Conservation (phyloP, 1,139 yeast species). For the Wickerhamomyces sp. region DNA sequence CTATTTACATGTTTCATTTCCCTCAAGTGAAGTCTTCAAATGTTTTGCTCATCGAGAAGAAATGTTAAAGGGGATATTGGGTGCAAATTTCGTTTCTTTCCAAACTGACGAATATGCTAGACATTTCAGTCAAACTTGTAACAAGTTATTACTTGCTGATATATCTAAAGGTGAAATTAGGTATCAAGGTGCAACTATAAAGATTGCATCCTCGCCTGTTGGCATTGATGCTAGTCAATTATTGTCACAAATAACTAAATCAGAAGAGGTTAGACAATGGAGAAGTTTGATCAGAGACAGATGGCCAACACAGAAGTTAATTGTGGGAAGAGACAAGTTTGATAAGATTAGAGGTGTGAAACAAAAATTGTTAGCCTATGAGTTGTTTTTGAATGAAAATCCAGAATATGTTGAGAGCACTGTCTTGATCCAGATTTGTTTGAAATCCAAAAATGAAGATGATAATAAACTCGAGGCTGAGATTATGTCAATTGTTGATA, state of each 20-base stretch:
- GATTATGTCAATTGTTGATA: conserved; percentile 69
- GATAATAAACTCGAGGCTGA: conserved; percentile 58
- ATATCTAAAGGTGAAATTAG: conserved; percentile 70
- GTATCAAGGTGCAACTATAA: conserved; percentile 60
- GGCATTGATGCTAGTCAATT: conserved; percentile 79
- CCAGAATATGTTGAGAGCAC: conserved; percentile 69
- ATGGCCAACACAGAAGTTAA: conserved; percentile 66
- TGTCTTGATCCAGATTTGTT: conserved; percentile 79
- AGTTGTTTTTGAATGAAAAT: conserved; percentile 60
- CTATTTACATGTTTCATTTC: conserved; percentile 90
- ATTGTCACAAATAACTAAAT: conserved; percentile 35
- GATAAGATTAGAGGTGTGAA: conserved; percentile 86
- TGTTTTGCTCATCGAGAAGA: conserved; percentile 85
- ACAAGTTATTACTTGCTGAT: conserved; percentile 78
- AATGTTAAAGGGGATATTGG: conserved; percentile 77
- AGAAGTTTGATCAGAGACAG: conserved; percentile 65
- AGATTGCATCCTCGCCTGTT: conserved; percentile 69
- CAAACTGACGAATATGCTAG: conserved; percentile 92
- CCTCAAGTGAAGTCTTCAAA: conserved; percentile 91
- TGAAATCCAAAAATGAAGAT: conserved; percentile 48
- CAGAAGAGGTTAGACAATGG: conserved; percentile 64
- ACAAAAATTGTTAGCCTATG: conserved; percentile 85
- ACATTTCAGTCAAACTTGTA: conserved; percentile 89
- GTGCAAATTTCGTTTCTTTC: conserved; percentile 83
- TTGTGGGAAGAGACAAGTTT: conserved; percentile 84